Evolutionary conservation across 2,329 filamentous ascomycete genomes (phyloP).

Genomic region (Nothopassalora personata): DNA sequence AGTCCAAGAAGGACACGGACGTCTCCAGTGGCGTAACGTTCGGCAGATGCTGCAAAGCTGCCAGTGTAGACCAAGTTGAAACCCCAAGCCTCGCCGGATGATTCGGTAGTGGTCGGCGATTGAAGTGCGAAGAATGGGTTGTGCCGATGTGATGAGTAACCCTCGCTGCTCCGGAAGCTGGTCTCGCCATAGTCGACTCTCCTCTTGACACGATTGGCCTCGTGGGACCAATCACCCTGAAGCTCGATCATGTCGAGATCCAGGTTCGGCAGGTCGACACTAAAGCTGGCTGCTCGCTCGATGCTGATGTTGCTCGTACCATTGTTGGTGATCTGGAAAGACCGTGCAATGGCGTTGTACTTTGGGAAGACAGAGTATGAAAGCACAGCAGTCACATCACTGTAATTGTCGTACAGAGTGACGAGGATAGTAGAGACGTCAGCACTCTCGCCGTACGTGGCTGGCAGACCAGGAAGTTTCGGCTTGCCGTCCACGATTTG

Average conservation of each 20-base stretch:
- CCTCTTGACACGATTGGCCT: constrained; percentile 48
- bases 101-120: constrained; percentile 54
- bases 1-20: constrained; percentile 57
- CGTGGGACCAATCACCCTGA: constrained; percentile 58
- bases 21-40: constrained; percentile 57
- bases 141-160: constrained; percentile 59
- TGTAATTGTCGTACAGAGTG: constrained; percentile 55
- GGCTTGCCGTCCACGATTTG: constrained; percentile 54
- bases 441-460: constrained; percentile 52
- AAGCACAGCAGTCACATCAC: constrained; percentile 53
- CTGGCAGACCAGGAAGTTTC: constrained; percentile 50
- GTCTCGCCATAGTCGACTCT: constrained; percentile 52
- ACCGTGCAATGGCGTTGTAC: constrained; percentile 57
- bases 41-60: constrained; percentile 57
- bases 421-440: constrained; percentile 57
- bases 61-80: constrained; percentile 62
- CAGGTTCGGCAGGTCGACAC: constrained; percentile 55
- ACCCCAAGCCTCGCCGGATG: constrained; percentile 57
- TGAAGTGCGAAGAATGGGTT: constrained; percentile 60
- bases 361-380: constrained; percentile 60
- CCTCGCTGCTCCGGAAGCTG: constrained; percentile 56
- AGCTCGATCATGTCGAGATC: constrained; percentile 60
- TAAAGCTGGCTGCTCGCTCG: constrained; percentile 53
- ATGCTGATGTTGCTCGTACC: constrained; percentile 40
- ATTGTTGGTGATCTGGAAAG: constrained; percentile 57